Percentiles rank a stretch among this genome's conserved stretches.
Evolutionary conservation across 345 rosid species (phyloP).

Genomic region (Bretschneidera sinensis): DNA sequence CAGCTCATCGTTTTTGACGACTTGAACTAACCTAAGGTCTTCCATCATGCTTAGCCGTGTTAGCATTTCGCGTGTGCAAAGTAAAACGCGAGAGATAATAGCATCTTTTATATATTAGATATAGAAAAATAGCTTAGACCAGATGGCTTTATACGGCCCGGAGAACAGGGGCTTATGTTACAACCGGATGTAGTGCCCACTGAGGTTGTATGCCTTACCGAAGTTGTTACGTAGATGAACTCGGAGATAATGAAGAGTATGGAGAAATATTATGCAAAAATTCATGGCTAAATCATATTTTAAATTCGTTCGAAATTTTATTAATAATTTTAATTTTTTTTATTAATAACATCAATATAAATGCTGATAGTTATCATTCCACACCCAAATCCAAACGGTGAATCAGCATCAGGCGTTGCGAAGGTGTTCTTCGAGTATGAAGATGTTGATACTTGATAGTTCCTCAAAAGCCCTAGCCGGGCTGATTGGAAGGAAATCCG

Average conservation of each 20-base stretch:
- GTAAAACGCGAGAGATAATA: too few species aligned
- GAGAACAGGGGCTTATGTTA: slow-evolving; percentile 69
- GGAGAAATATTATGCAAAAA: slow-evolving; percentile 76
- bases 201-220: slow-evolving; percentile 78
- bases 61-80: too few species aligned
- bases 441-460: slow-evolving; percentile 60
- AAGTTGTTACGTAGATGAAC: slow-evolving; percentile 73
- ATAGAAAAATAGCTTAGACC: too few species aligned
- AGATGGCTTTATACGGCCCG: too few species aligned
- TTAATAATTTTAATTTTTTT: too few species aligned
- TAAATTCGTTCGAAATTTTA: too few species aligned
- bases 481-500: slow-evolving; percentile 81
- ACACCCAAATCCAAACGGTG: slow-evolving; percentile 60
- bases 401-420: slow-evolving; percentile 56
- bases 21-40: too few species aligned
- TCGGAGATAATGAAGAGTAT: slow-evolving; percentile 69
- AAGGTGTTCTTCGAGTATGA: slow-evolving; percentile 84
- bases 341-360: too few species aligned
- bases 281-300: too few species aligned
- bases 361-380: slow-evolving; percentile 82
- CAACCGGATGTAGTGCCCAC: slow-evolving; percentile 60
- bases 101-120: too few species aligned
- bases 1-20: too few species aligned
- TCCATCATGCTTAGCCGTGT: too few species aligned
- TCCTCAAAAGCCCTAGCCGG: slow-evolving; percentile 54